These are phyloP conservation scores for Penicillium janthinellum DNA, from an alignment of 2,329 filamentous ascomycete genomes.

Conservation along the genomic window DNA sequence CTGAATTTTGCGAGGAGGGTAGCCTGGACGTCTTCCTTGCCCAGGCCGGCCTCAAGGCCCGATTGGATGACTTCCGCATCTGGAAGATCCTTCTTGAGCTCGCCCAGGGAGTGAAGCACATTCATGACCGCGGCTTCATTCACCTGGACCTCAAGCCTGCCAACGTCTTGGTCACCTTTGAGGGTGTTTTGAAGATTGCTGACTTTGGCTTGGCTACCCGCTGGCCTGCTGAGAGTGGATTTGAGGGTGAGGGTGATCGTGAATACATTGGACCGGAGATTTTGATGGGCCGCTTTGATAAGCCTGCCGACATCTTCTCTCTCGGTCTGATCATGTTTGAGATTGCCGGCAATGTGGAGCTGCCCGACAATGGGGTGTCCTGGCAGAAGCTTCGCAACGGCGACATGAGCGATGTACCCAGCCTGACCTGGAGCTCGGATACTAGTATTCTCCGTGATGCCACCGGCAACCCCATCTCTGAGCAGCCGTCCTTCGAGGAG, in stretches of 20 bases:
- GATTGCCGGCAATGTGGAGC: slow-evolving; percentile 87
- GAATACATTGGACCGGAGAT: slow-evolving; percentile 96
- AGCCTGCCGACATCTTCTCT: slow-evolving; percentile 90
- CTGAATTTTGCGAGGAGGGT: slow-evolving; percentile 93
- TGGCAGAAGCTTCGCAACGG: slow-evolving; percentile 90
- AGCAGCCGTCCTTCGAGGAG: slow-evolving; percentile 47
- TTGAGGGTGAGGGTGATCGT: slow-evolving; percentile 91
- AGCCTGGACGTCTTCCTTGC: slow-evolving; percentile 83
- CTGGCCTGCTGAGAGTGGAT: slow-evolving; percentile 73
- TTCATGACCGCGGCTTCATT: slow-evolving; percentile 83
- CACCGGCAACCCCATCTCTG: slow-evolving; percentile 66
- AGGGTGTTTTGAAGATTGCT: slow-evolving; percentile 66
- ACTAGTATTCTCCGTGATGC: slow-evolving; percentile 73
- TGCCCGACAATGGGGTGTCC: slow-evolving; percentile 87
- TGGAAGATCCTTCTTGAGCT: slow-evolving; percentile 96
- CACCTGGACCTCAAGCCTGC: slow-evolving; percentile 68
- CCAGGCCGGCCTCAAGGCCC: slow-evolving; percentile 78
- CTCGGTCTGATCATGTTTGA: slow-evolving; percentile 93
- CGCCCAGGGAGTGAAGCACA: slow-evolving; percentile 78
- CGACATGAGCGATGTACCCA: slow-evolving; percentile 85
- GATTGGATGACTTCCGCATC: slow-evolving; percentile 94
- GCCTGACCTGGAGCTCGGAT: slow-evolving; percentile 76
- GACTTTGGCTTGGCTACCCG: slow-evolving; percentile 73
- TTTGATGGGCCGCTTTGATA: slow-evolving; percentile 81
- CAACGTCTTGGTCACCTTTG: slow-evolving; percentile 67